phyloP scores from a whole-genome alignment of 805 yeast genomes.

The Debaryomyces castellii region DNA sequence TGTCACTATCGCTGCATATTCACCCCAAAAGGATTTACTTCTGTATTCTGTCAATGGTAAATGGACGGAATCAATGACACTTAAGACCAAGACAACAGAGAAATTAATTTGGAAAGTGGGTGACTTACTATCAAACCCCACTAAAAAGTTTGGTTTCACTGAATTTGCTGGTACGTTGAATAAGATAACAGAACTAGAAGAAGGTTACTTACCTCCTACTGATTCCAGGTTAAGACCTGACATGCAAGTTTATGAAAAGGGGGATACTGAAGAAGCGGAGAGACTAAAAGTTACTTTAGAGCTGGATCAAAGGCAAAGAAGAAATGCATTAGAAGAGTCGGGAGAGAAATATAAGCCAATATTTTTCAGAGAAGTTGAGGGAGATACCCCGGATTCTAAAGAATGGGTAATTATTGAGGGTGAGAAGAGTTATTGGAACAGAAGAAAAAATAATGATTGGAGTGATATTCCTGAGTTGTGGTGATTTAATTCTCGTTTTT shows the following conservation, averaged over 20 bases:
- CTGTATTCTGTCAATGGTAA: conserved; percentile 61
- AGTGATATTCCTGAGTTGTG: conserved; percentile 52
- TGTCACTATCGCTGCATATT: conserved; percentile 45
- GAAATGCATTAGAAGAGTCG: conserved; percentile 54
- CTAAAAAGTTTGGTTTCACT: conserved; percentile 81
- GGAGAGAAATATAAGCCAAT: conserved; percentile 51
- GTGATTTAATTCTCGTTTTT: conserved; percentile 29
- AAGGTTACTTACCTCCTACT: conserved; percentile 67
- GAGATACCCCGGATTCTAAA: conserved; percentile 37
- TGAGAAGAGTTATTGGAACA: conserved; percentile 71
- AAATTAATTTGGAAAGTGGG: conserved; percentile 71
- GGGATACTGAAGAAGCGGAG: conserved; percentile 73
- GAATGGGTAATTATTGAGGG: conserved; percentile 62
- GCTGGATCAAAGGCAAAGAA: conserved; percentile 74
- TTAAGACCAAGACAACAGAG: conserved; percentile 41
- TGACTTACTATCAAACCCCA: conserved; percentile 54
- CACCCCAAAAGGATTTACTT: conserved; percentile 31
- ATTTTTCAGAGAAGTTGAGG: conserved; percentile 56
- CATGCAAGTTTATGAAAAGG: conserved; percentile 67
- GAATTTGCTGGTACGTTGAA: conserved; percentile 78
- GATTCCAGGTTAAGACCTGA: conserved; percentile 93
- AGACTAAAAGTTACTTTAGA: conserved; percentile 65
- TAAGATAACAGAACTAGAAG: conserved; percentile 72
- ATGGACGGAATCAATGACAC: conserved; percentile 73
- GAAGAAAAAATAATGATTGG: conserved; percentile 68